A percentile compares a stretch with the other conserved stretches of the same genome.
These are phyloP conservation scores for Polytolypa hystricis DNA, from an alignment of 2,329 filamentous ascomycete genomes.

Conservation along the genomic window DNA sequence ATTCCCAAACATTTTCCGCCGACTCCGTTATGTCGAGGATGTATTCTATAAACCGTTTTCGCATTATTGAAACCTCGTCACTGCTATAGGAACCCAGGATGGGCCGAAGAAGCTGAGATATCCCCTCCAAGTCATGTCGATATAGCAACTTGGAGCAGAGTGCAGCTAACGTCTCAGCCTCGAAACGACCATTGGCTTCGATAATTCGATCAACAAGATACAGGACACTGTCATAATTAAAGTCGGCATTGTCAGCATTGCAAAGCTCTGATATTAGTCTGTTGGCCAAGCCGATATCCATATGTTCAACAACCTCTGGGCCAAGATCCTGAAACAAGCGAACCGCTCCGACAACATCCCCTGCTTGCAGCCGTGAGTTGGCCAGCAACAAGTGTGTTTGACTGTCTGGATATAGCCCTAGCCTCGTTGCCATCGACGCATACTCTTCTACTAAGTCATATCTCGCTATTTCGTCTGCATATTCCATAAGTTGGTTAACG, in stretches of 20 bases:
- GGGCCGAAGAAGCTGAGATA: conserved; percentile 71
- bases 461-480: conserved; percentile 59
- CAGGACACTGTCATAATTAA: conserved; percentile 60
- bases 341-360: conserved; percentile 53
- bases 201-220: conserved; percentile 64
- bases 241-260: conserved; percentile 60
- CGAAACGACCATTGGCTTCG: conserved; percentile 56
- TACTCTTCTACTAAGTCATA: conserved; percentile 64
- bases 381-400: conserved; percentile 65
- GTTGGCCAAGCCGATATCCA: conserved; percentile 59
- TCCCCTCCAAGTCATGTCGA: conserved; percentile 65
- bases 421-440: conserved; percentile 53
- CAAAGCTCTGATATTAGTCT: conserved; percentile 38
- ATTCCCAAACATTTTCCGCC: conserved; percentile 52
- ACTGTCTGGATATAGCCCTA: conserved; percentile 55
- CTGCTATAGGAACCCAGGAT: conserved; percentile 32
- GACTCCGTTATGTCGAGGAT: conserved; percentile 48
- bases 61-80: conserved; percentile 56
- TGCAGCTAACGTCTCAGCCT: conserved; percentile 61
- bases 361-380: conserved; percentile 60
- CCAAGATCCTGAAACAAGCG: conserved; percentile 45
- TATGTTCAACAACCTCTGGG: conserved; percentile 43
- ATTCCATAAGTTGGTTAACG: conserved; percentile 65
- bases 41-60: conserved; percentile 55
- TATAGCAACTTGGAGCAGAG: conserved; percentile 65